Percentiles rank a stretch among this genome's conserved stretches.
These are phyloP conservation scores for Paraphoma chrysanthemicola DNA, from an alignment of 2,329 filamentous ascomycete species.

Conservation along the genomic window DNA sequence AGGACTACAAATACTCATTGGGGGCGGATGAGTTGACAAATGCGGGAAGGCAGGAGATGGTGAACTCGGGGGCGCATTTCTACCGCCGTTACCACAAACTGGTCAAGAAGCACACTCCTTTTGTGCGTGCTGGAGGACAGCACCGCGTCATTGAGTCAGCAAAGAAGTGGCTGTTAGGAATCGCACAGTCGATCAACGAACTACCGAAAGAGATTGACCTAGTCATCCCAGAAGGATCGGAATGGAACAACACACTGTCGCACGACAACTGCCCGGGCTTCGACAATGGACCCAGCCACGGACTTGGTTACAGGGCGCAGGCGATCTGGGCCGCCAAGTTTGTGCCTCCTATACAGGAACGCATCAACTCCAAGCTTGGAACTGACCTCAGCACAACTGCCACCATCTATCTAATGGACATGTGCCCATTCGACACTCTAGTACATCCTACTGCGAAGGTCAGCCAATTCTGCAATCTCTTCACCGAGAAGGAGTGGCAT, in stretches of 20 bases:
- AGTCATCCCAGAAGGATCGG: constrained; percentile 71
- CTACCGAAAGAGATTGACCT: constrained; percentile 56
- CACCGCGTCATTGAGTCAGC: constrained; percentile 77
- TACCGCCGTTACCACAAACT: constrained; percentile 75
- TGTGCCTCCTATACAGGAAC: constrained; percentile 69
- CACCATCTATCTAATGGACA: constrained; percentile 79
- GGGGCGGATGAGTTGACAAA: constrained; percentile 72
- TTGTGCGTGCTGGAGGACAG: constrained; percentile 74
- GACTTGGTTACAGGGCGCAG: constrained; percentile 57
- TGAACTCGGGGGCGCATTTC: constrained; percentile 78
- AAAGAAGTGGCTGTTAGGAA: constrained; percentile 76
- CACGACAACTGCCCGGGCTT: constrained; percentile 76
- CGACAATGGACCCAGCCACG: constrained; percentile 63
- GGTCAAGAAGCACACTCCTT: constrained; percentile 65
- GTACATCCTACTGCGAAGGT: constrained; percentile 58
- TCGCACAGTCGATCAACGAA: constrained; percentile 62
- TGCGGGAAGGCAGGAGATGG: constrained; percentile 73
- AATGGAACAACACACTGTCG: constrained; percentile 81
- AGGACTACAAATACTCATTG: constrained; percentile 73
- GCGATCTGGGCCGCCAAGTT: constrained; percentile 70
- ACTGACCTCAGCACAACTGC: constrained; percentile 69
- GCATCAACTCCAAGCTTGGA: constrained; percentile 74
- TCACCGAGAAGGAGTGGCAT: constrained; percentile 75
- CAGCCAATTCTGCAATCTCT: constrained; percentile 79
- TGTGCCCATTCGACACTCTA: constrained; percentile 87